These are phyloP conservation scores for Plectosphaerella sp. DNA, from an alignment of 2,329 filamentous ascomycete genomes.

Conservation along the genomic window DNA sequence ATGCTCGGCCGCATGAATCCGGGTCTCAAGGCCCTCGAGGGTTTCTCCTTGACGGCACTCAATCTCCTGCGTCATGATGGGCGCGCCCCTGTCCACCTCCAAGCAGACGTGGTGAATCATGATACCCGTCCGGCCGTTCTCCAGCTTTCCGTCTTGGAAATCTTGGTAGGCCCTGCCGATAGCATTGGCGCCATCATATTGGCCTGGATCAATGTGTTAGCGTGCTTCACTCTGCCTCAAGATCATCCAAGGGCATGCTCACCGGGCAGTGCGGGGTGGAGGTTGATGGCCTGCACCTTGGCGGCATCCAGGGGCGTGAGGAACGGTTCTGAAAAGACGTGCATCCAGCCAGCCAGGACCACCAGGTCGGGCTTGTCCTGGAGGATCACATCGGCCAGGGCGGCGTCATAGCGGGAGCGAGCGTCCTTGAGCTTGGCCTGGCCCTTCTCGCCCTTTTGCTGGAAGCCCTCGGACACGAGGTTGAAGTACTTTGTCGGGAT, in stretches of 20 bases:
- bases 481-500: slow-evolving; percentile 82
- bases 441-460: slow-evolving; percentile 55
- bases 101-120: slow-evolving; percentile 85
- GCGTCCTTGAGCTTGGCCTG: slow-evolving; percentile 47
- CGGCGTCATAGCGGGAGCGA: slow-evolving; percentile 62
- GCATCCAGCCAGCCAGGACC: slow-evolving; percentile 84
- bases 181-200: slow-evolving; percentile 72
- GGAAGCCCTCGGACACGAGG: slow-evolving; percentile 66
- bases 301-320: slow-evolving; percentile 60
- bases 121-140: slow-evolving; percentile 69
- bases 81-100: slow-evolving; percentile 72
- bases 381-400: slow-evolving; percentile 45
- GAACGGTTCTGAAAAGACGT: slow-evolving; percentile 69
- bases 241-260: slow-evolving; percentile 10
- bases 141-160: slow-evolving; percentile 59
- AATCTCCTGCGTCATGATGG: not conserved
- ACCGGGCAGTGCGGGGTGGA: slow-evolving; percentile 70
- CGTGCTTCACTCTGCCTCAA: not conserved
- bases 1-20: slow-evolving; percentile 76
- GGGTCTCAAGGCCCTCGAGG: slow-evolving; percentile 49
- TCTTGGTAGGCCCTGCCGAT: slow-evolving; percentile 76
- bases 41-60: not conserved
- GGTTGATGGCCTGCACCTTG: slow-evolving; percentile 69
- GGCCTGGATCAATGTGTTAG: slow-evolving; percentile 37
- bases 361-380: slow-evolving; percentile 65